Evolutionary conservation across 345 rosid species (phyloP).

Genomic region (Boechera retrofracta): DNA sequence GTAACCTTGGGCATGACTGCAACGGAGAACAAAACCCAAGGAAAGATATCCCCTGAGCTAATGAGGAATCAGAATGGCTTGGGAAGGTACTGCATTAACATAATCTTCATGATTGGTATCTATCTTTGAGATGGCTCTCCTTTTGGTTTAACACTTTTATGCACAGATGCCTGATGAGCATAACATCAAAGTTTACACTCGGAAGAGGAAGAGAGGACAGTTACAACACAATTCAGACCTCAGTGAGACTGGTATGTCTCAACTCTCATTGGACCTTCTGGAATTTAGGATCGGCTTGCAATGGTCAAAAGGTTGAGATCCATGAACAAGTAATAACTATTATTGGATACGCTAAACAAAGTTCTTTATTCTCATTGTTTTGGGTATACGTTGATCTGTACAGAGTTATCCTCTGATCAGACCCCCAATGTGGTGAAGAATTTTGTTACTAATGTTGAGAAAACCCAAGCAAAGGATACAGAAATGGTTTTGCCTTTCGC

Average conservation of each 20-base stretch:
- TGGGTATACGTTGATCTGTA: not conserved
- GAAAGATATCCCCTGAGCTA: constrained; percentile 1
- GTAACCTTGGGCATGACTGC: not conserved
- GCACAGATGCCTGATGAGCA: constrained; percentile 10
- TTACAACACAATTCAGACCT: not conserved
- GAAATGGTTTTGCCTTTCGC: constrained; percentile 45
- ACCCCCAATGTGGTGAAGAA: not conserved
- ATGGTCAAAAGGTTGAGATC: constrained; percentile 3
- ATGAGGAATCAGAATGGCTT: not conserved
- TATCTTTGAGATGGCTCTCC: not conserved
- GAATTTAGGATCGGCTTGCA: not conserved
- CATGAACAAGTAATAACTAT: not conserved
- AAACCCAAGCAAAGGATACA: constrained; percentile 27
- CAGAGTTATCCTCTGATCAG: not conserved
- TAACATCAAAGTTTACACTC: not conserved
- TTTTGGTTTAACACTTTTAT: constrained; percentile 1
- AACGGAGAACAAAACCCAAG: too few relatives aligned
- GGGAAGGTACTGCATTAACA: not conserved
- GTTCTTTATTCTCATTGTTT: not conserved
- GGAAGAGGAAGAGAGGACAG: constrained; percentile 29
- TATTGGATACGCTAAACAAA: not conserved
- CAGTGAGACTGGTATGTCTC: not conserved
- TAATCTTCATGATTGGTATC: not conserved
- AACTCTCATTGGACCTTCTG: constrained; percentile 3
- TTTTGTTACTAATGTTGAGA: constrained; percentile 2